A percentile compares a stretch with the other conserved stretches of the same genome.
phyloP scores from a whole-genome alignment of 139 green algal species.

The Chlorella sp. region DNA sequence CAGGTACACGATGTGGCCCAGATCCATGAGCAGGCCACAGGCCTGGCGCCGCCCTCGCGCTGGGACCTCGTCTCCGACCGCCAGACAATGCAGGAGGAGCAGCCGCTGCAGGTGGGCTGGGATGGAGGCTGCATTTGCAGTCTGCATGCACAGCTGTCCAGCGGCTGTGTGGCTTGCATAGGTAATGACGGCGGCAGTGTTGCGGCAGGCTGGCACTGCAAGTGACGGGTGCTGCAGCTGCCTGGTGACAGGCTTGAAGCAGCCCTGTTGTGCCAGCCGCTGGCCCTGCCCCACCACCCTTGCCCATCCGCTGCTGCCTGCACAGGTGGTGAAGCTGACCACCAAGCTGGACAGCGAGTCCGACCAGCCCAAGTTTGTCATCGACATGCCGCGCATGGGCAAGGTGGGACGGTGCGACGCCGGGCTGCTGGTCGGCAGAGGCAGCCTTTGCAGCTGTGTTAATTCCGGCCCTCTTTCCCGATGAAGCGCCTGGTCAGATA shows the following conservation, averaged over 20 bases:
- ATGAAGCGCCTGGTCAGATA: no score
- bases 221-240: no score
- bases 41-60: slow-evolving; percentile 91
- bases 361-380: neutral
- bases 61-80: slow-evolving; percentile 99
- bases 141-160: no score
- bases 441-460: no score
- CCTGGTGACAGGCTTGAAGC: neutral
- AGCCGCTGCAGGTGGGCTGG: slow-evolving; percentile 82
- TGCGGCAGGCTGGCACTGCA: no score
- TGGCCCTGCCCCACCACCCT: no score
- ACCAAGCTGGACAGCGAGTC: neutral
- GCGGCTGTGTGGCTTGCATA: no score
- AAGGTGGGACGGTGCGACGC: no score
- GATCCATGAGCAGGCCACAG: slow-evolving; percentile 69
- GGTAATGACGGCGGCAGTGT: no score
- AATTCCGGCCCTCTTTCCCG: no score
- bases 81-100: slow-evolving; percentile 98
- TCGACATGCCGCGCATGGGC: slow-evolving; percentile 5
- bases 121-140: no score
- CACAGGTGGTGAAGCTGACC: slow-evolving; percentile 17
- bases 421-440: no score
- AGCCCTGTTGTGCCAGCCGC: neutral
- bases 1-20: neutral
- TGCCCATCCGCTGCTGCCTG: neutral